A percentile compares a stretch with the other conserved stretches of the same genome.
Evolutionary conservation across 2,329 filamentous ascomycete genomes (phyloP).

Genomic region (Hypoxylon rubiginosum): DNA sequence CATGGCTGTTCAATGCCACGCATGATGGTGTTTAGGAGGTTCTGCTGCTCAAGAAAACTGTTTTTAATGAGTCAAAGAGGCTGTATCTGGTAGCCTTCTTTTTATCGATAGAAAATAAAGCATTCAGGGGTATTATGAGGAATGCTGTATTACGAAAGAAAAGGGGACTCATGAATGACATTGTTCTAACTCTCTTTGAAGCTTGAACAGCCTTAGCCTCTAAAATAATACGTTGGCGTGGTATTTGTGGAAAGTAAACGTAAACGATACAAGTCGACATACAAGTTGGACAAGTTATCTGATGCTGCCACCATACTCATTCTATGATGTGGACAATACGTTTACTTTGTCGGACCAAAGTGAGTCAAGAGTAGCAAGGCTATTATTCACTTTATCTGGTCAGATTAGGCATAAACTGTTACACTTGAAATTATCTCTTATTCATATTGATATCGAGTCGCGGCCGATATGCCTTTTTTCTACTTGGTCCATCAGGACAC

Average conservation of each 20-base stretch:
- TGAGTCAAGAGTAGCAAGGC: no score
- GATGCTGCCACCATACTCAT: neutral
- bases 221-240: neutral
- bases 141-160: neutral
- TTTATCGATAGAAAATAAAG: neutral
- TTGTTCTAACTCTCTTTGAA: neutral
- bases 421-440: neutral
- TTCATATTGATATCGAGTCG: neutral
- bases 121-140: neutral
- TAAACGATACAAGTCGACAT: neutral
- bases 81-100: neutral
- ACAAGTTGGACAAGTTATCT: neutral
- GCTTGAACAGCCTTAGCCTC: neutral
- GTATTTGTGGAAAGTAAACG: neutral
- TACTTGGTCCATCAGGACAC: conserved; percentile 2
- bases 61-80: neutral
- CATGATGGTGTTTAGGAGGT: neutral
- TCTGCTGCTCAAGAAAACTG: neutral
- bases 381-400: no score
- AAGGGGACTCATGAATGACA: neutral
- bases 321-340: no score
- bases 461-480: neutral
- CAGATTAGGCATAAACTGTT: no score
- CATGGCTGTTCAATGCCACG: neutral
- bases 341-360: no score